Percentiles rank a stretch among this genome's conserved stretches.
Conservation (phyloP, 2,329 filamentous ascomycete genomes). For the Fusarium transvaalense region DNA sequence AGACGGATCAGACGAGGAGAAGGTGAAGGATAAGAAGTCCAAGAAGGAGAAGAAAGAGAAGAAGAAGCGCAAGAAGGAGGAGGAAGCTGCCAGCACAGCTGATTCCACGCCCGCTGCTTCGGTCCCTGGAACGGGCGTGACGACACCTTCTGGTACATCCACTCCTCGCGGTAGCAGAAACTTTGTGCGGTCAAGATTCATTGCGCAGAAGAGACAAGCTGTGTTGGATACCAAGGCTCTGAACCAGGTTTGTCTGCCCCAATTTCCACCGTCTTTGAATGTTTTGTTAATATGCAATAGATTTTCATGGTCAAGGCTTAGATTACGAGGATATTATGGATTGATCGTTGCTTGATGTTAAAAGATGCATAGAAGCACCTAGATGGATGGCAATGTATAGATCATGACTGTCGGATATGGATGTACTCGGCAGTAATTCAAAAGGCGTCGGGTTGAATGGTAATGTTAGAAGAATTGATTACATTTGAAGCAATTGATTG, state of each 20-base stretch:
- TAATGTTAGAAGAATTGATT: conserved; percentile 13
- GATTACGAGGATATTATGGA: not conserved
- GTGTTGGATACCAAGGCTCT: conserved; percentile 84
- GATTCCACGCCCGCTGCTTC: conserved; percentile 47
- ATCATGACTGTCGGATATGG: conserved; percentile 7
- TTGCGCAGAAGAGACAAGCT: conserved; percentile 88
- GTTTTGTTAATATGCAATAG: conserved; percentile 52
- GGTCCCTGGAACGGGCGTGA: conserved; percentile 54
- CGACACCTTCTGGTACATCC: conserved; percentile 59
- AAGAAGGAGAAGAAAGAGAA: conserved; percentile 60
- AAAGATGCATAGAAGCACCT: conserved; percentile 13
- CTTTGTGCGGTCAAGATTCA: conserved; percentile 82
- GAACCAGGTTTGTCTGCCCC: conserved; percentile 75
- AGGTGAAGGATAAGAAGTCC: conserved; percentile 53
- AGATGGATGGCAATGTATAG: conserved; percentile 1
- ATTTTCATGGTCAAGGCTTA: conserved; percentile 77
- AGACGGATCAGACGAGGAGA: conserved; percentile 47
- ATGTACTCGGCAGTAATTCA: not conserved
- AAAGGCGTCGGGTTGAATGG: conserved; percentile 21
- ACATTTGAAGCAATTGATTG: not conserved
- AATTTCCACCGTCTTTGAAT: conserved; percentile 55
- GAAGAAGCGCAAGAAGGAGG: conserved; percentile 64
- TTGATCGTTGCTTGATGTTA: not conserved
- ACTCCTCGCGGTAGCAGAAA: conserved; percentile 71
- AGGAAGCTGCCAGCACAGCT: conserved; percentile 43